These are phyloP conservation scores for Plasmodium cynomolgi DNA, from an alignment of 169 alveolate genomes.

Conservation along the genomic window DNA sequence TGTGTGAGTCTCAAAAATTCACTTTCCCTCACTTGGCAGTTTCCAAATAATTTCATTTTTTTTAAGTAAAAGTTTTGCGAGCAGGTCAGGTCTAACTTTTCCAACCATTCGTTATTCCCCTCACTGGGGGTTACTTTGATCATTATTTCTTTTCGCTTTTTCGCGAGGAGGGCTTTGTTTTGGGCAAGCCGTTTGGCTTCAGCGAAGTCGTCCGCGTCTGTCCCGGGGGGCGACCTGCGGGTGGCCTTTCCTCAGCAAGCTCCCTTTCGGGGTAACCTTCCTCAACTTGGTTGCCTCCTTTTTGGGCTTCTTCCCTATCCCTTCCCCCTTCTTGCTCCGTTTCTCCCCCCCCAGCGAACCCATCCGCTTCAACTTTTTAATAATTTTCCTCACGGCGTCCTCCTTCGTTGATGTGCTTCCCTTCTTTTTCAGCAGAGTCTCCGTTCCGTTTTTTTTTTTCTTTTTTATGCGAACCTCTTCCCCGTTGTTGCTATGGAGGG, in stretches of 20 bases:
- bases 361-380: neutral
- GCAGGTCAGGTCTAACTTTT: conserved; percentile 55
- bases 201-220: neutral
- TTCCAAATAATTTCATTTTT: conserved; percentile 25
- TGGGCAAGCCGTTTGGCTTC: neutral
- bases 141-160: conserved; percentile 35
- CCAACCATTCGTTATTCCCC: conserved; percentile 24
- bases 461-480: neutral
- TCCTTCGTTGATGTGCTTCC: neutral
- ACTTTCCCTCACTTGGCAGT: conserved; percentile 25
- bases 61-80: conserved; percentile 30
- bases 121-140: neutral
- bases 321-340: neutral
- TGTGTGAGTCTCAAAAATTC: conserved; percentile 14
- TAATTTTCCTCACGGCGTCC: neutral
- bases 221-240: neutral
- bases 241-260: neutral
- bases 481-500: neutral
- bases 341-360: neutral
- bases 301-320: neutral
- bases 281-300: neutral
- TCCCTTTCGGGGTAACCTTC: neutral
- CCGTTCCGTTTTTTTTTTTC: neutral
- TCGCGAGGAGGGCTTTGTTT: conserved; percentile 14
- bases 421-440: neutral